Base-by-base conservation (phyloP, 1,284 basidiomycete species). In the Cryptococcus amylolentus region DNA sequence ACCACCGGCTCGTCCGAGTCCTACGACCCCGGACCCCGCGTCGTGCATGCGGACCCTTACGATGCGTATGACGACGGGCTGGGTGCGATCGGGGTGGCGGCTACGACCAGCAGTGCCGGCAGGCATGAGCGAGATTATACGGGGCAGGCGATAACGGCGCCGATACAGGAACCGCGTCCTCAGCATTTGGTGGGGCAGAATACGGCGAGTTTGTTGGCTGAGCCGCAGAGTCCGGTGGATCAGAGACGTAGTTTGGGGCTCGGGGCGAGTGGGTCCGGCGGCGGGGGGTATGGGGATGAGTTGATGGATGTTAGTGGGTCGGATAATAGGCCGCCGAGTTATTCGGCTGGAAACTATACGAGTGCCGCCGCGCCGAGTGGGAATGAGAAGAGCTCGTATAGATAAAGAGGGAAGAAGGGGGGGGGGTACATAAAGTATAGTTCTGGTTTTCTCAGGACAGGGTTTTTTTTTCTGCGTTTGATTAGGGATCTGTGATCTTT, bases 71-170 rank as follows among this genome's bases (percentile, higher is more conserved):
- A 68, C 31, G 71, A 69, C 51, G 31, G 37, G 38, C 57, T 68
- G 20, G 71, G 66, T 18, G 70, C 64, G 2, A 72, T 72, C 20
- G 71, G 71, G 3, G 64, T 64, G 51, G 67, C 67, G 4, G 69
- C 62, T 7, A 65, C 67, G 3, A 49, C 60, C 5, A 60, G 56
- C n/a, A 54, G 52, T 7, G n/a, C 23, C 9, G 59, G 59, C 0
- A 37, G 58, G 47, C 64, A 66, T 20, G 67, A 63, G 31, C 49
- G 62, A n/a, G 63, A 67, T 39, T 70, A 67, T 55, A 63, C 64
- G 0, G 62, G 65, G 9, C 51, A 56, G 40, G n/a, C n/a, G n/a
- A n/a, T n/a, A n/a, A n/a, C n/a, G 26, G 37, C 40, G 5, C 42
- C 37, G 18, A 44, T 61, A 6, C 56, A 61, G 37, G 53, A 54